Base-by-base conservation (phyloP, 2,329 filamentous ascomycete genomes). In the Aspergillus ibericus region DNA sequence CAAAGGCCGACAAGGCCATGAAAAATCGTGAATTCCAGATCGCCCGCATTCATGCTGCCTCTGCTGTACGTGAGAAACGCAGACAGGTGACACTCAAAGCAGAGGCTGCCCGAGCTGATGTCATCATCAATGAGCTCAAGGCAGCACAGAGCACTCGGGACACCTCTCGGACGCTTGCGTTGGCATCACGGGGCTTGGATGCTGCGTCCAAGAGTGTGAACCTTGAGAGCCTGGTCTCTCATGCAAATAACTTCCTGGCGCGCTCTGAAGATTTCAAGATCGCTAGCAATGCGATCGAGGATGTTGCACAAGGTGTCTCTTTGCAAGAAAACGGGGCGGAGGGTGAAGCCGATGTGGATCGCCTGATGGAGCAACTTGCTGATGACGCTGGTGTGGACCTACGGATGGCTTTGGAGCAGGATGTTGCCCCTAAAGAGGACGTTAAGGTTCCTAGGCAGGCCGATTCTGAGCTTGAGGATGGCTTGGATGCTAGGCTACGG, bases 21-120 rank as follows among this genome's bases (percentile, higher is more conserved):
- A 79, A 78, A 60, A 77, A 77, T 59, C 77, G 72, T 56, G 78
- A 81, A 68, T 78, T 80, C 61, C 77, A 80, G 63, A 80, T 81
- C 66, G 78, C 78, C 46, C 78, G 78, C 53, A 79, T 81, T 68
- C 78, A 81, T 67, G 78, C 78, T 55, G 72, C 73, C 18, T 78
- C 76, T 47, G 77, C 78, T 29, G 72, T 80, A 27, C 78, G 78
- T 60, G 78, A 80, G 56, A 79, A 79, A 55, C 75, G 78, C 54
- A 75, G 78, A 60, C 75, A 79, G 59, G 74, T 80, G 16, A 76
- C 75, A 12, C 75, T 81, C 5, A 74, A 75, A 56, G 74, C 77
- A 6, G 75, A 80, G 63, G 77, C 78, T 7, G 78, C 78, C 13
- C 76, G 78, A 16, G 78, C 78, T 44, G 78, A 81, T 56, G 78